Conservation (phyloP, 768 basidiomycete genomes). For the Tephrocybe sp. region DNA sequence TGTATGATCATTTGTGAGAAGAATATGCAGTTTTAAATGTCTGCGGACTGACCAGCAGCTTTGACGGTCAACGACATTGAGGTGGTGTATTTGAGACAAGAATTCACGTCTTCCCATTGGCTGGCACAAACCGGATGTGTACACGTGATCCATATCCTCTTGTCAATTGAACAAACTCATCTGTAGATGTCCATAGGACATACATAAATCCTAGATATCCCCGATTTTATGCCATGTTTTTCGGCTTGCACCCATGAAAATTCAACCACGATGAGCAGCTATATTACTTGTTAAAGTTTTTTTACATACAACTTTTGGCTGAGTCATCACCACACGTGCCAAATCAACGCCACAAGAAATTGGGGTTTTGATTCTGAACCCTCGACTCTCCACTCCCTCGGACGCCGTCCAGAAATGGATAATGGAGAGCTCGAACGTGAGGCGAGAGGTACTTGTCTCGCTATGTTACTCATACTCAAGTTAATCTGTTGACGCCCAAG, state of each 20-base stretch:
- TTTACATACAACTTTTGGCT: not conserved
- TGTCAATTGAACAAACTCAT: too few species aligned
- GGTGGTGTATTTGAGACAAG: constrained; percentile 21
- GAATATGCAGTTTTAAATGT: not conserved
- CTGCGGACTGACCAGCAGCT: constrained; percentile 32
- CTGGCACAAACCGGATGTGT: constrained; percentile 23
- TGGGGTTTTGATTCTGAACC: not conserved
- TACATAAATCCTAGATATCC: too few species aligned
- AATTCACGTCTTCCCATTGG: constrained; percentile 22
- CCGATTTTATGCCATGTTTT: too few species aligned
- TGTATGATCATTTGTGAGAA: constrained; percentile 16
- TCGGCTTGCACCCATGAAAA: too few species aligned
- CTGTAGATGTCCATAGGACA: too few species aligned
- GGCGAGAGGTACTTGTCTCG: constrained; percentile 23
- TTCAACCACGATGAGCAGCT: too few species aligned
- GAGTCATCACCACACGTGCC: constrained; percentile 2
- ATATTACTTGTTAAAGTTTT: too few species aligned
- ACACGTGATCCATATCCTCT: constrained; percentile 12
- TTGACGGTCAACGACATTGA: constrained; percentile 49
- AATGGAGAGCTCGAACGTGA: constrained; percentile 37
- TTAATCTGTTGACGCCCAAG: constrained; percentile 14
- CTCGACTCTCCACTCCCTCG: not conserved
- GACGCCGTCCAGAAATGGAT: constrained; percentile 23
- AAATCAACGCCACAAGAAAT: constrained; percentile 8
- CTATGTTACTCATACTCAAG: not conserved